Conservation (phyloP, 139 green algal species). For the Chlorella sp. region DNA sequence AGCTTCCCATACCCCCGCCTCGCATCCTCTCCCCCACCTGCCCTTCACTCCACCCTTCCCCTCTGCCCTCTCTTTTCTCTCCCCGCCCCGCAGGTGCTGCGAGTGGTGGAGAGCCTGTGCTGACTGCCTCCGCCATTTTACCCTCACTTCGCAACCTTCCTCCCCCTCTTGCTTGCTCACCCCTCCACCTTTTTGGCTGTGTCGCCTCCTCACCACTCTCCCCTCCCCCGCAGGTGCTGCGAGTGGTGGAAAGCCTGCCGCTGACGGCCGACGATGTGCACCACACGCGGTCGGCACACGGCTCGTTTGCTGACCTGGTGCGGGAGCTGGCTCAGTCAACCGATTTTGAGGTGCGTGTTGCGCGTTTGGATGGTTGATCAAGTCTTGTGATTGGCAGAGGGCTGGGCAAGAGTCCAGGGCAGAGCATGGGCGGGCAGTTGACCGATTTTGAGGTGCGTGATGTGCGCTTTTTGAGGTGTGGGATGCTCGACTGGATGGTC, state of each 20-base stretch:
- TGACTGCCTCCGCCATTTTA: too few species aligned
- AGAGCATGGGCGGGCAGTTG: too few species aligned
- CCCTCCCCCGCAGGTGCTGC: constrained; percentile 57
- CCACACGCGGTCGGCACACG: constrained; percentile 70
- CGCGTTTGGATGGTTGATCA: background rate
- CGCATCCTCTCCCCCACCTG: too few species aligned
- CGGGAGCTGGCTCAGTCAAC: constrained; percentile 57
- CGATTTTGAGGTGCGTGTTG: constrained; percentile 71
- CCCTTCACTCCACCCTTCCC: too few species aligned
- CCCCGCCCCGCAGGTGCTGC: constrained; percentile 57
- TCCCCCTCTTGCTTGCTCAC: background rate
- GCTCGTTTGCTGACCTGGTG: constrained; percentile 84
- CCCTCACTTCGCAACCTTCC: background rate
- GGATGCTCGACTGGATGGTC: too few species aligned
- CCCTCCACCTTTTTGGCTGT: background rate
- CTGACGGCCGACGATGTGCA: constrained; percentile 75
- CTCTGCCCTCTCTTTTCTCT: too few species aligned
- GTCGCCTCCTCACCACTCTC: background rate
- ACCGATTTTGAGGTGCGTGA: too few species aligned
- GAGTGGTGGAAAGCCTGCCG: constrained; percentile 73
- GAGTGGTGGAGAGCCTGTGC: constrained; percentile 70
- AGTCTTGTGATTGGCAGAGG: background rate
- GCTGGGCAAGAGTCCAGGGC: too few species aligned
- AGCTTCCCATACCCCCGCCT: too few species aligned
- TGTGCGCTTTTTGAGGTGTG: too few species aligned